Base-by-base conservation (phyloP, 2,329 filamentous ascomycete genomes). In the Fusarium sp. region DNA sequence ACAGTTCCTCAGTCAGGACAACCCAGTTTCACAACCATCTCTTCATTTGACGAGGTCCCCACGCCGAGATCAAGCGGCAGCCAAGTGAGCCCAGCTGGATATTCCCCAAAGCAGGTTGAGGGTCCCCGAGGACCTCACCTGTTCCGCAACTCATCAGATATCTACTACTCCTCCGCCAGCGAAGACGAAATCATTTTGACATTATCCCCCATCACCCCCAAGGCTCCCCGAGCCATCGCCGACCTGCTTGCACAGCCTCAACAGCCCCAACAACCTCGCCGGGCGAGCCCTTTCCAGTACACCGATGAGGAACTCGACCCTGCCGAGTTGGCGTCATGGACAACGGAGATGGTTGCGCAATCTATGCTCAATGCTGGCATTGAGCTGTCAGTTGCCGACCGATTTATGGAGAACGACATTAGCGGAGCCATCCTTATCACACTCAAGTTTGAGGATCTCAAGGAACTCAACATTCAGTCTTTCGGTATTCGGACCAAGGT, bases 391-490 rank as follows among this genome's bases (percentile, higher is more conserved):
- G 88, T 96, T 59, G 92, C 96, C 12, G 92, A 97, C 78, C 94
- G 93, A 76, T 98, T 99, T 78, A 88, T 95, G 70, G 90, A 93
- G 77, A 97, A 99, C 81, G 96, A 99, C 80, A 98, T 99, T 81
- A 94, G 92, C 29, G 96, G 96, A 16, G 88, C 91, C 6, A 94
- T 98, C 64, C 85, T 98, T 22, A 91, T 97, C 61, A 95, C 96
- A n/a, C 85, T 99, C 49, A 95, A 97, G 79, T 95, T 96, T 75
- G 94, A 97, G 72, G 95, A 96, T 77, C 85, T 96, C 65, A 92
- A 92, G 81, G 94, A 96, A 82, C 87, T 96, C 20, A 92, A 92
- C 74, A 96, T 96, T 64, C 87, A 89, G 68, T 96, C 94, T 2
- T 96, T 96, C 79, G 94, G 94, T 49, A 92, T 95, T 76, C 88